Conservation (phyloP, 2,329 filamentous ascomycete species). For the Penicillium vulpinum region DNA sequence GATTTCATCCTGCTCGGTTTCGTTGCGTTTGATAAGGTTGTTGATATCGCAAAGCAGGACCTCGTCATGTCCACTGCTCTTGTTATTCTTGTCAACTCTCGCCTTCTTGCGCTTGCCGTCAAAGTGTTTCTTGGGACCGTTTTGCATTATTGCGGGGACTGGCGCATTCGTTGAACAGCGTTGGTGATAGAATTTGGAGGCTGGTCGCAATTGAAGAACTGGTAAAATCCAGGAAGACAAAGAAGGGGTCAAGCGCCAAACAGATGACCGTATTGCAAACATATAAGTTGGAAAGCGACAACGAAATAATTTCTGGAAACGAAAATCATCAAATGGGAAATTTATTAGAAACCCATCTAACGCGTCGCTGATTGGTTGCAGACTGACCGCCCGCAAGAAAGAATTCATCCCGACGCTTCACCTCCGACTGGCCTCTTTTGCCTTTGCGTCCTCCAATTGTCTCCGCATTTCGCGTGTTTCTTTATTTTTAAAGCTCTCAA, state of each 20-base stretch:
- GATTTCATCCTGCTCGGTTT: constrained; percentile 25
- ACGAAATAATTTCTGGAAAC: constrained; percentile 10
- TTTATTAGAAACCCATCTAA: constrained; percentile 28
- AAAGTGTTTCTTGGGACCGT: constrained; percentile 26
- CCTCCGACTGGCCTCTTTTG: constrained; percentile 16
- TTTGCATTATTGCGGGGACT: constrained; percentile 30
- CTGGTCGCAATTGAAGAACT: constrained; percentile 6
- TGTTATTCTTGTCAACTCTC: constrained; percentile 59
- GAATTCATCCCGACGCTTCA: constrained; percentile 27
- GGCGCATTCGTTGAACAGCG: constrained; percentile 20
- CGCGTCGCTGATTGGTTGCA: constrained; percentile 19
- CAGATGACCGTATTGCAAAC: constrained; percentile 18
- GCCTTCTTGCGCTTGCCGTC: constrained; percentile 45
- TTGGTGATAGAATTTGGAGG: constrained; percentile 7
- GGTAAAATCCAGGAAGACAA: not conserved
- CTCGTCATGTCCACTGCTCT: constrained; percentile 65
- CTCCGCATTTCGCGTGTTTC: constrained; percentile 11
- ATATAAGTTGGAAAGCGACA: constrained; percentile 19
- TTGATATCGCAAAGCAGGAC: constrained; percentile 66
- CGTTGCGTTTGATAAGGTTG: constrained; percentile 36
- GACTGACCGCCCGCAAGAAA: constrained; percentile 28
- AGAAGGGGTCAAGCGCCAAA: constrained; percentile 12
- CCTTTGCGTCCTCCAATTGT: constrained; percentile 16
- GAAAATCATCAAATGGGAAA: constrained; percentile 22
- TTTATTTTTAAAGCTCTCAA: constrained; percentile 15